A percentile compares a stretch with the other conserved stretches of the same genome.
Conservation (phyloP, 148 eudicot genomes). For the Rhododendron ferrugineum region DNA sequence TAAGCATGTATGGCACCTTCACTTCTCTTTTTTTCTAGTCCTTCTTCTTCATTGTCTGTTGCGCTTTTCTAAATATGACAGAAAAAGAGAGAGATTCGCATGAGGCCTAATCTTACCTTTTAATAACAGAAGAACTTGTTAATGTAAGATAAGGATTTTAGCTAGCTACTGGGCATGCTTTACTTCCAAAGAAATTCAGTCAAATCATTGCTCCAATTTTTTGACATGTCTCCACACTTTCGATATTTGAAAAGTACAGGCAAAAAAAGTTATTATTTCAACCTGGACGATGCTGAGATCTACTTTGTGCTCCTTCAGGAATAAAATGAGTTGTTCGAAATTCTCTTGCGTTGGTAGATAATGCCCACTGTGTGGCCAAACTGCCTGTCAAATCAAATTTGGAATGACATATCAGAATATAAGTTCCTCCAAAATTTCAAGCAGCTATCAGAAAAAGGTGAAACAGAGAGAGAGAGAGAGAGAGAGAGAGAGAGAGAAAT, state of each 20-base stretch:
- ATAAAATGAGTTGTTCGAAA: constrained; percentile 69
- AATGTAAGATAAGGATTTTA: not conserved
- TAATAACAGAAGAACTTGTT: not conserved
- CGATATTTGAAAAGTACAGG: not conserved
- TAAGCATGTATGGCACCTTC: not conserved
- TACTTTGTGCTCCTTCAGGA: constrained; percentile 48
- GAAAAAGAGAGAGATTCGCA: not conserved
- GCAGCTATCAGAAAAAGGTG: not conserved
- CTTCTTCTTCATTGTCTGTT: constrained; percentile 44
- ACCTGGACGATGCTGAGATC: constrained; percentile 68
- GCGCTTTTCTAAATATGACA: constrained; percentile 42
- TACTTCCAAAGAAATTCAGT: not conserved
- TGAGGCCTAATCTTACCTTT: not conserved
- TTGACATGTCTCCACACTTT: not conserved
- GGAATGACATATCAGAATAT: not conserved
- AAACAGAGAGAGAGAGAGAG: not conserved
- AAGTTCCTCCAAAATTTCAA: not conserved
- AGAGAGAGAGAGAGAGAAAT: not conserved
- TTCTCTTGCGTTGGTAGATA: constrained; percentile 86
- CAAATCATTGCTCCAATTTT: not conserved
- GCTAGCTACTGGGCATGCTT: not conserved
- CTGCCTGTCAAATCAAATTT: constrained; percentile 22
- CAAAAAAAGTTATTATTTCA: not conserved
- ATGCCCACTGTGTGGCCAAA: constrained; percentile 82
- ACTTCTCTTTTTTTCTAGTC: constrained; percentile 3